These are phyloP conservation scores for Pseudozyma flocculosa DNA, from an alignment of 1,284 basidiomycete species.

Conservation along the genomic window DNA sequence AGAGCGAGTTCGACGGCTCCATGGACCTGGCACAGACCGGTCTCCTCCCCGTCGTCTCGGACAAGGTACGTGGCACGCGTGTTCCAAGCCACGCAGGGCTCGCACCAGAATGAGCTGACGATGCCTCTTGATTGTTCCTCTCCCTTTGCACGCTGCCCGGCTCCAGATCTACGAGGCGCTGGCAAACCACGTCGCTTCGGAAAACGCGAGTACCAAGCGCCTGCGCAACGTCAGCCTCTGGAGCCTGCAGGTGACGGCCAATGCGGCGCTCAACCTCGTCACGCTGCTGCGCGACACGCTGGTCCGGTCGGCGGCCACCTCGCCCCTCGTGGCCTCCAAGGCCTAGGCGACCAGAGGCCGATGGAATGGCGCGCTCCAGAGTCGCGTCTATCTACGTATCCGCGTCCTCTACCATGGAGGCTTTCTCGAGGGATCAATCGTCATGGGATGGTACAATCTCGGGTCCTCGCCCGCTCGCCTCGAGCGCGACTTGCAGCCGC, in stretches of 20 bases:
- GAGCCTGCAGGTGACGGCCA: conserved; percentile 39
- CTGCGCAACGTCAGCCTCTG: conserved; percentile 53
- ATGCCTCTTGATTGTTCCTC: no score
- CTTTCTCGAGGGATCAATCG: no score
- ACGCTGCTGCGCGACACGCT: conserved; percentile 23
- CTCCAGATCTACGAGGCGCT: conserved; percentile 52
- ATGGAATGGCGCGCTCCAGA: no score
- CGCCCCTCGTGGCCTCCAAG: not conserved
- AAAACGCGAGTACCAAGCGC: conserved; percentile 47
- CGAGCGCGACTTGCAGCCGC: no score
- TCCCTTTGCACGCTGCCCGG: no score
- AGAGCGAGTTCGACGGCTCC: conserved; percentile 55
- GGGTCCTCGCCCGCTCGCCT: no score
- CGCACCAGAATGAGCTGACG: no score
- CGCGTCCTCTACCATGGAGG: no score
- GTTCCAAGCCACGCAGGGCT: no score
- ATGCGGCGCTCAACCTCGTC: conserved; percentile 30
- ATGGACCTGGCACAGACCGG: conserved; percentile 56
- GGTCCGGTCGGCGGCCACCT: not conserved
- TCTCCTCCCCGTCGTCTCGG: conserved; percentile 48
- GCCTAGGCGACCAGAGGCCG: no score
- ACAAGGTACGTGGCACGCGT: conserved; percentile 23
- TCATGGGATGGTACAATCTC: no score
- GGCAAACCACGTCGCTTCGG: conserved; percentile 52
- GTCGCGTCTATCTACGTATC: no score